Percentiles rank a stretch among this genome's conserved stretches.
Conservation (phyloP, 768 basidiomycete genomes). For the Russula sp. region DNA sequence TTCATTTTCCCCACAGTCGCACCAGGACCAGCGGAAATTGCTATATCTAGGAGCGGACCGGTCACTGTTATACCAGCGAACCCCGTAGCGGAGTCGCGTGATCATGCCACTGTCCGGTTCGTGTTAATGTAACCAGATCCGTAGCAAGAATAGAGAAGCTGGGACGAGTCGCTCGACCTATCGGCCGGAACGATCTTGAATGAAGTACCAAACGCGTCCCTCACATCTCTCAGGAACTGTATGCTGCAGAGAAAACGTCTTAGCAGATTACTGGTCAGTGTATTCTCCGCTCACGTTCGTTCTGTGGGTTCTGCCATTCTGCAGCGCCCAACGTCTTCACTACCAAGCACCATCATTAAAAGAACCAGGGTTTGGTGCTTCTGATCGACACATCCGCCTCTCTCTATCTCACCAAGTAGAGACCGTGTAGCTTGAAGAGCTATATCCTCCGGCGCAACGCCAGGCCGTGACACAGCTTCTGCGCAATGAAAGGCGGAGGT, state of each 20-base stretch:
- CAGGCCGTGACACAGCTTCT: constrained; percentile 78
- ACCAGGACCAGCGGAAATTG: background rate
- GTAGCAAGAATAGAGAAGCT: constrained; percentile 83
- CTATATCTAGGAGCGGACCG: background rate
- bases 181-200: constrained; percentile 82
- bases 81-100: background rate
- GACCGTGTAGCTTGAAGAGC: constrained; percentile 75
- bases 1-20: background rate
- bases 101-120: constrained; percentile 68
- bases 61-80: background rate
- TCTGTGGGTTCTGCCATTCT: constrained; percentile 77
- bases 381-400: constrained; percentile 87
- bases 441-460: constrained; percentile 88
- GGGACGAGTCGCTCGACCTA: constrained; percentile 42
- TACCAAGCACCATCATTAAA: constrained; percentile 91
- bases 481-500: constrained; percentile 84
- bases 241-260: constrained; percentile 46
- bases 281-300: constrained; percentile 46
- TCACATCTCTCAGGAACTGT: constrained; percentile 83
- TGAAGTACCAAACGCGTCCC: constrained; percentile 78
- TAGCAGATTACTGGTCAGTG: constrained; percentile 12
- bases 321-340: constrained; percentile 92
- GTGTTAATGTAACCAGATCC: constrained; percentile 90
- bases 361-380: constrained; percentile 84
- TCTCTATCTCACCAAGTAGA: constrained; percentile 70